These are phyloP conservation scores for Moringa oleifera DNA, from an alignment of 345 rosid genomes.

Conservation along the genomic window DNA sequence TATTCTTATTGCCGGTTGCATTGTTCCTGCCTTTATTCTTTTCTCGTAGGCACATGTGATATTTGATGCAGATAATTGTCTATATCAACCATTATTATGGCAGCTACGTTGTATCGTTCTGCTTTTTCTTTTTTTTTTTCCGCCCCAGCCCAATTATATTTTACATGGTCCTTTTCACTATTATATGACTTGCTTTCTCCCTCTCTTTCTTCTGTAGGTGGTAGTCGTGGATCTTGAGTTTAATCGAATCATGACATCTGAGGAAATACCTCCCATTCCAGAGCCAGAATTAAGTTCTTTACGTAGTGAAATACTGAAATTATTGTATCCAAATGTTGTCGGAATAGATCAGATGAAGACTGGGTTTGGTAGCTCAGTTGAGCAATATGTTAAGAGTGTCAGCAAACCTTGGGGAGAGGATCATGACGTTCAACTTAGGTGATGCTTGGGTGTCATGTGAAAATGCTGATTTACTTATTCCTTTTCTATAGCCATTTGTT, in stretches of 20 bases:
- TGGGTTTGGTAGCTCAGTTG: constrained; percentile 44
- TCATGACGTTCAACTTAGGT: constrained; percentile 95
- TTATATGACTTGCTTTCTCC: neutral
- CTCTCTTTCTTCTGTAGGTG: constrained; percentile 49
- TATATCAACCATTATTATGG: neutral
- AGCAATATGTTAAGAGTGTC: constrained; percentile 43
- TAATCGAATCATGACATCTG: constrained; percentile 75
- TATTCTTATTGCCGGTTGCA: neutral
- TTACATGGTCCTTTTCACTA: neutral
- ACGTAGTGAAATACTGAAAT: constrained; percentile 70
- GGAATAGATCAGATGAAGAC: constrained; percentile 80
- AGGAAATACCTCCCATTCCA: constrained; percentile 91
- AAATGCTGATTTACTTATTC: constrained; percentile 21
- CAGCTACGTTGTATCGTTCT: neutral
- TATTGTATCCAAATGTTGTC: constrained; percentile 81
- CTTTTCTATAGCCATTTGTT: constrained; percentile 13
- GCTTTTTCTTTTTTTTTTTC: too few species aligned
- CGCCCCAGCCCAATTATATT: neutral
- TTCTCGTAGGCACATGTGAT: neutral
- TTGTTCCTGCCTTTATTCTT: neutral
- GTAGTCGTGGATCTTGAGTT: constrained; percentile 95
- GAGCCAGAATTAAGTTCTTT: constrained; percentile 88
- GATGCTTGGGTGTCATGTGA: constrained; percentile 28
- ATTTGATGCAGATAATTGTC: neutral
- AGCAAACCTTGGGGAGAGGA: constrained; percentile 94